Base-by-base conservation (phyloP, 73 alveolate species). In the Diophrys appendiculata region DNA sequence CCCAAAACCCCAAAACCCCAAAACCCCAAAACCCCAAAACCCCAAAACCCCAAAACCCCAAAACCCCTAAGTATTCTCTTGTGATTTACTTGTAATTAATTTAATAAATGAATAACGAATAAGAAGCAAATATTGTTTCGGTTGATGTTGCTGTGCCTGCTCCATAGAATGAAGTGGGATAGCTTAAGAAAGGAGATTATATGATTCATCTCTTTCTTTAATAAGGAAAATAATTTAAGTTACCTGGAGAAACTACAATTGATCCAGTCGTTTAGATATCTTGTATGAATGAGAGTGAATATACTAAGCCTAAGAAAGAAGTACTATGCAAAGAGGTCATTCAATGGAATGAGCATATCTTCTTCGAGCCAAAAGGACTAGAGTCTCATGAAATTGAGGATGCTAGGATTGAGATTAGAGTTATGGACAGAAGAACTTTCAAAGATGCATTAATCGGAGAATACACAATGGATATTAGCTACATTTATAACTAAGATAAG, bases 391-490 rank as follows among this genome's bases (percentile, higher is more conserved):
- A 83, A 5, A 54, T 91, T 3, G 87, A 93, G 68, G 67, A 74
- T 11, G 91, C 89, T 14, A 87, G 91, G 71, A 77, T 93, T 35
- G 54, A 65, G 74, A 65, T 93, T 54, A 54, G 69, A 28, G 91
- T 93, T 26, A 32, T 92, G 65, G 95, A 93, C 76, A 95, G 91
- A 65, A 87, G 90, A 29, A 78, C 83, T 56, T 76, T 93, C 68
- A 93, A 88, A 68, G 82, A 93, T 73, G 88, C 94, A 26, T 60
- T 93, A 33, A 87, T 96, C 0, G 99, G 99, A 0, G 83, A 82
- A 0, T 96, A 91, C 78, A 98, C 93, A 52, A 84, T 96, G 54
- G 99, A 96, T 79, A 76, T 95, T 56, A 91, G 95, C 43, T 93
- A 92, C 79, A 82, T 96, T 31, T 96, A 96, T 82, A 88, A 83